These are phyloP conservation scores for Talaromyces sp. DNA, from an alignment of 2,329 filamentous ascomycete genomes.

Conservation along the genomic window DNA sequence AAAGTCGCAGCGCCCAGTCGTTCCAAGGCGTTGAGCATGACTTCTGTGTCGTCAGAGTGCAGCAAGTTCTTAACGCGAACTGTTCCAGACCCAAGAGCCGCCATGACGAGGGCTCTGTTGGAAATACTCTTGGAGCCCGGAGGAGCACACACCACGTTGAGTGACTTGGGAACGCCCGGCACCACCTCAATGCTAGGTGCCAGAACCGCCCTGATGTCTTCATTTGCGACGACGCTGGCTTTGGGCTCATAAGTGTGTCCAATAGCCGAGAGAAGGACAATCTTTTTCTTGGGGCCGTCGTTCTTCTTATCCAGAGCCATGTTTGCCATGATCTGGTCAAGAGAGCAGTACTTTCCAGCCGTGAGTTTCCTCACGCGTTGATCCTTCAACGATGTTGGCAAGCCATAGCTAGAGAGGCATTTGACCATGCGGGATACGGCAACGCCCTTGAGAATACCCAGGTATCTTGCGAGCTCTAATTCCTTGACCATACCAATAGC, in stretches of 20 bases:
- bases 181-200: conserved; percentile 71
- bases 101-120: conserved; percentile 89
- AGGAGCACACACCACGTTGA: conserved; percentile 72
- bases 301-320: conserved; percentile 99
- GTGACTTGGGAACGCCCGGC: conserved; percentile 62
- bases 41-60: conserved; percentile 94
- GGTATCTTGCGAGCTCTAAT: conserved; percentile 82
- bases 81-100: conserved; percentile 78
- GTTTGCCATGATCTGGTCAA: conserved; percentile 78
- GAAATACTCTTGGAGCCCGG: conserved; percentile 98
- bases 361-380: conserved; percentile 76
- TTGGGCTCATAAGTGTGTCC: conserved; percentile 81
- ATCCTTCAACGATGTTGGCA: conserved; percentile 81
- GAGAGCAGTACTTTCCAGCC: conserved; percentile 79
- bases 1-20: conserved; percentile 82
- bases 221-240: conserved; percentile 84
- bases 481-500: conserved; percentile 99
- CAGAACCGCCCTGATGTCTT: conserved; percentile 74
- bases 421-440: conserved; percentile 87
- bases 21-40: conserved; percentile 89
- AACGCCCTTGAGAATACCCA: conserved; percentile 77
- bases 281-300: conserved; percentile 88
- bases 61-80: conserved; percentile 88
- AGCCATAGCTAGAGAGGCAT: conserved; percentile 87
- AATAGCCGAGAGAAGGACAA: conserved; percentile 86